Conservation (phyloP, 352 stramenopile genomes). For the Peronospora farinosa region DNA sequence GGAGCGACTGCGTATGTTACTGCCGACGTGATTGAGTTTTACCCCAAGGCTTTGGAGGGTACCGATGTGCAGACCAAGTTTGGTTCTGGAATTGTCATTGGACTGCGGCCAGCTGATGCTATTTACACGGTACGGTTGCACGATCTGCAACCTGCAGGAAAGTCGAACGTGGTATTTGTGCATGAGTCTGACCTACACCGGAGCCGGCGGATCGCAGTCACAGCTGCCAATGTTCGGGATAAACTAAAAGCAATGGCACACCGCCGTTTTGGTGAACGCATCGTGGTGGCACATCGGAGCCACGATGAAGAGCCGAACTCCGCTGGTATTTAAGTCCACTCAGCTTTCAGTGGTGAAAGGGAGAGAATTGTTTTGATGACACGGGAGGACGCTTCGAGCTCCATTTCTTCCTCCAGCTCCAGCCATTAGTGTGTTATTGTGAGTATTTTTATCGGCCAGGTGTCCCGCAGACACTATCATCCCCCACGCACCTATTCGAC, state of each 20-base stretch:
- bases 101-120: slow-evolving; percentile 50
- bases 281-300: slow-evolving; percentile 32
- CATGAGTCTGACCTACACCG: slow-evolving; percentile 63
- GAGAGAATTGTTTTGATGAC: slow-evolving; percentile 26
- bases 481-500: slow-evolving; percentile 4
- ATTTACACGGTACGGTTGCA: slow-evolving; percentile 78
- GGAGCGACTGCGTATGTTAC: slow-evolving; percentile 53
- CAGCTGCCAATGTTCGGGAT: slow-evolving; percentile 49
- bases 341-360: neutral
- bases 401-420: neutral
- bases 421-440: slow-evolving; percentile 29
- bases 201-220: slow-evolving; percentile 33
- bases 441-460: slow-evolving; percentile 27
- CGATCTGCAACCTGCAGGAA: slow-evolving; percentile 30
- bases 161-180: slow-evolving; percentile 67
- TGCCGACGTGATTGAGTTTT: slow-evolving; percentile 56
- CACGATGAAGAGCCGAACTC: slow-evolving; percentile 45
- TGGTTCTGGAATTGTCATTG: slow-evolving; percentile 51
- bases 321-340: slow-evolving; percentile 38
- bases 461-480: slow-evolving; percentile 13
- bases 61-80: slow-evolving; percentile 80
- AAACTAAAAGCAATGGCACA: slow-evolving; percentile 43
- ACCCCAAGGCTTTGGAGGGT: slow-evolving; percentile 64
- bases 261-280: slow-evolving; percentile 34
- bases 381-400: slow-evolving; percentile 8